A percentile compares a stretch with the other conserved stretches of the same genome.
Evolutionary conservation across 2,329 filamentous ascomycete genomes (phyloP).

Genomic region (Colletotrichum agaves): DNA sequence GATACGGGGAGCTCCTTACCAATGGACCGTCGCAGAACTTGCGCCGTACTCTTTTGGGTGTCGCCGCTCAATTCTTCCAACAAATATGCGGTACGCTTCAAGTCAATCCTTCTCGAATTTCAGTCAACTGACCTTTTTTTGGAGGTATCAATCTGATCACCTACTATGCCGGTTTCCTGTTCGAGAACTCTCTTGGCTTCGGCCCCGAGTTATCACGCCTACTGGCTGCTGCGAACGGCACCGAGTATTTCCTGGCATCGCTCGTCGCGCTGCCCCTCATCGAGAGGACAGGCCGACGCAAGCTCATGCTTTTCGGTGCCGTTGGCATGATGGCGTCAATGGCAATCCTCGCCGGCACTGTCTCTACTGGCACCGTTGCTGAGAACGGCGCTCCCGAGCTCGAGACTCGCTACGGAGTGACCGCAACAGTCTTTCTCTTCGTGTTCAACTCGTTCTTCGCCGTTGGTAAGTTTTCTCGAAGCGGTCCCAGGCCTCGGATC

Average conservation of each 20-base stretch:
- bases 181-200: conserved; percentile 57
- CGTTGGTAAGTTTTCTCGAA: conserved; percentile 43
- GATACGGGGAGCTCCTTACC: conserved; percentile 52
- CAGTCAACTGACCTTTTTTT: background rate
- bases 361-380: conserved; percentile 44
- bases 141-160: conserved; percentile 47
- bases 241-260: conserved; percentile 53
- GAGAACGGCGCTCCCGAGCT: conserved; percentile 43
- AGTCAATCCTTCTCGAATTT: background rate
- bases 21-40: conserved; percentile 74
- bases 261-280: conserved; percentile 53
- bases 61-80: conserved; percentile 44
- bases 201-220: conserved; percentile 61
- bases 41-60: conserved; percentile 64
- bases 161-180: conserved; percentile 48
- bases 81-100: conserved; percentile 27
- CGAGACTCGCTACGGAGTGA: conserved; percentile 43
- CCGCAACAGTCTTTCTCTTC: conserved; percentile 64
- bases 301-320: conserved; percentile 72
- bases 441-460: conserved; percentile 72
- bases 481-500: background rate
- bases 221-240: conserved; percentile 63
- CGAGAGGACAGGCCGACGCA: conserved; percentile 66
- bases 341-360: conserved; percentile 60
- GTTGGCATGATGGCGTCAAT: conserved; percentile 70